These are phyloP conservation scores for Komagataella ulmi DNA, from an alignment of 805 yeast species.

Conservation along the genomic window DNA sequence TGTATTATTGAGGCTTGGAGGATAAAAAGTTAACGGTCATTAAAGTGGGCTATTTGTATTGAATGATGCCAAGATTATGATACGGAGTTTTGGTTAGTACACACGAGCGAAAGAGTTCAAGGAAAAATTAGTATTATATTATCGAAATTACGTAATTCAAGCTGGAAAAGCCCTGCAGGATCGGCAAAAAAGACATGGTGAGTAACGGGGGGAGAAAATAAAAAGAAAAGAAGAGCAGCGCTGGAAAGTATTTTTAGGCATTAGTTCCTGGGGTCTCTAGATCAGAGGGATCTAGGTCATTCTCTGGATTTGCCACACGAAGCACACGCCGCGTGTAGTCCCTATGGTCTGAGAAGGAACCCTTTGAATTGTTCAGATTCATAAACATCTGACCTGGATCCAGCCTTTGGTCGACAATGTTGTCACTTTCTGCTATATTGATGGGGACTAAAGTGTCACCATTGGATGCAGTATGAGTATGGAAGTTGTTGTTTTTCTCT, in stretches of 20 bases:
- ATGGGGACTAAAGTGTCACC: conserved; percentile 10
- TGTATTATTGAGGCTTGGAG: not conserved
- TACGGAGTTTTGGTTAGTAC: not conserved
- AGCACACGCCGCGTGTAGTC: conserved; percentile 46
- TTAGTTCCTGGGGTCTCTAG: not conserved
- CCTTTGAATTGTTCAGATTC: conserved; percentile 28
- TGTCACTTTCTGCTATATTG: conserved; percentile 5
- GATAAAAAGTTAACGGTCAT: not conserved
- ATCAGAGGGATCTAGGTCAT: not conserved
- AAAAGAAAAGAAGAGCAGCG: not conserved
- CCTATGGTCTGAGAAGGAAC: conserved; percentile 38
- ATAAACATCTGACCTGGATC: conserved; percentile 43
- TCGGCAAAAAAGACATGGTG: not conserved
- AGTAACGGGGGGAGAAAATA: not conserved
- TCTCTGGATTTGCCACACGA: conserved; percentile 32
- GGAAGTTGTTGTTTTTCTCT: not conserved
- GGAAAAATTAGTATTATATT: not conserved
- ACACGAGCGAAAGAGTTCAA: not conserved
- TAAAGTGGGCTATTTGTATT: not conserved
- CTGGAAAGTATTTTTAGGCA: not conserved
- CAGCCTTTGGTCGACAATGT: conserved; percentile 40
- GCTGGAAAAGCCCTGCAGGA: not conserved
- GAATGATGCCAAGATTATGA: not conserved
- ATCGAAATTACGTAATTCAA: not conserved
- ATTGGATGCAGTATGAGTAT: conserved; percentile 1